Base-by-base conservation (phyloP, 768 basidiomycete species). In the Hydnum rufescens region DNA sequence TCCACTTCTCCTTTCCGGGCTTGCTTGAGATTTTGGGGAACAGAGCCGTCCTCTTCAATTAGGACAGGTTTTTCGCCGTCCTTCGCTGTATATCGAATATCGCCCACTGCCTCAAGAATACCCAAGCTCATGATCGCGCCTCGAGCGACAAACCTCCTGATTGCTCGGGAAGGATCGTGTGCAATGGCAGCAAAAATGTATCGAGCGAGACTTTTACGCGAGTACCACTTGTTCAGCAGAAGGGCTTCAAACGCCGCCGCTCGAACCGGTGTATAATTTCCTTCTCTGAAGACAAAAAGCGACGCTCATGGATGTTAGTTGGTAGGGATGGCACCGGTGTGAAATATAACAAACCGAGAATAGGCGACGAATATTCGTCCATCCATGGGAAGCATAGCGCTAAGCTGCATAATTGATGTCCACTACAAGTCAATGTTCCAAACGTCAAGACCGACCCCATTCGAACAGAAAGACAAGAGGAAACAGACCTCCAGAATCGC, bases 191-290 rank as follows among this genome's bases (percentile, higher is more conserved):
- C 75, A 48, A 93, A 72, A 57, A 96, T 71, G 61, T 96, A 96
- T 13, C 77, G 76, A 76, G 86, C 83, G 59, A 92, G 56, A 6
- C 62, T 78, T 60, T 77, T 74, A 32, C 79, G 78, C 1, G 80
- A 72, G 63, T 87, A 80, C 88, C 89, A 82, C 66, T 88, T 80
- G 53, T 82, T 82, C 63, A 89, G 67, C 4, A 73, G 59, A 5
- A 97, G 72, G 31, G 87, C 85, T 64, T 99, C 95, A 59, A 99
- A 95, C 3, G 95, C 93, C 3, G 85, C 80, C 43, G 88, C 74
- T 44, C 95, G 81, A 43, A 99, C 85, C 61, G 86, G 82, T 2
- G 80, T 81, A 59, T 82, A 89, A 62, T 96, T 95, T 36, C 93
- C 95, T 66, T 95, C 89, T 25, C 92, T 92, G 58, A 26, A 54